phyloP scores from a whole-genome alignment of 371 early-diverging fungal species.

The Syncephalastrum sp. region DNA sequence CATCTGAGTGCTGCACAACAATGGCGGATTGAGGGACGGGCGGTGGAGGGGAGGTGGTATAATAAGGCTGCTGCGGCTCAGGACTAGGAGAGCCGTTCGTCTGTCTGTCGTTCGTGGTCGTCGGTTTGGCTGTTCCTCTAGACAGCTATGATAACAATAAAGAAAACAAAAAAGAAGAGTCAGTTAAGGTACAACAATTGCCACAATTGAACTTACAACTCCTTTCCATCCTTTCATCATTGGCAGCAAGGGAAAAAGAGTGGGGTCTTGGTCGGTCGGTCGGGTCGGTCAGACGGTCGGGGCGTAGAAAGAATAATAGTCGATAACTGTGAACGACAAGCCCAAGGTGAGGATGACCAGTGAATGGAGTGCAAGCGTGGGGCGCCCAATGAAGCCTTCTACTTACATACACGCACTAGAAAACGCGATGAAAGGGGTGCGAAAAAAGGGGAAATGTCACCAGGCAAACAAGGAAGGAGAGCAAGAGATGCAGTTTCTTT shows the following conservation, averaged over 20 bases:
- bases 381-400: too few relatives aligned
- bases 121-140: constrained; percentile 15
- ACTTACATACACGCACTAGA: too few relatives aligned
- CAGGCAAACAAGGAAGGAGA: constrained; percentile 3
- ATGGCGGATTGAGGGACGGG: constrained; percentile 4
- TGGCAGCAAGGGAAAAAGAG: constrained; percentile 12
- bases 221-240: constrained; percentile 49
- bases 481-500: too few relatives aligned
- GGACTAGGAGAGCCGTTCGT: constrained; percentile 3
- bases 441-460: not conserved
- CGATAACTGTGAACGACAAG: too few relatives aligned
- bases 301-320: too few relatives aligned
- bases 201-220: constrained; percentile 20
- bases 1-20: not conserved
- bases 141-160: constrained; percentile 23
- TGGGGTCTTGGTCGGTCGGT: too few relatives aligned
- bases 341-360: too few relatives aligned
- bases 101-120: constrained; percentile 6
- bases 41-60: constrained; percentile 7
- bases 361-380: too few relatives aligned
- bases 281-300: too few relatives aligned
- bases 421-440: not conserved
- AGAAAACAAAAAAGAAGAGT: constrained; percentile 8
- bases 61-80: constrained; percentile 7
- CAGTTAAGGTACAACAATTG: constrained; percentile 2